phyloP scores from a whole-genome alignment of 805 yeast species.

The Yarrowia sp. region DNA sequence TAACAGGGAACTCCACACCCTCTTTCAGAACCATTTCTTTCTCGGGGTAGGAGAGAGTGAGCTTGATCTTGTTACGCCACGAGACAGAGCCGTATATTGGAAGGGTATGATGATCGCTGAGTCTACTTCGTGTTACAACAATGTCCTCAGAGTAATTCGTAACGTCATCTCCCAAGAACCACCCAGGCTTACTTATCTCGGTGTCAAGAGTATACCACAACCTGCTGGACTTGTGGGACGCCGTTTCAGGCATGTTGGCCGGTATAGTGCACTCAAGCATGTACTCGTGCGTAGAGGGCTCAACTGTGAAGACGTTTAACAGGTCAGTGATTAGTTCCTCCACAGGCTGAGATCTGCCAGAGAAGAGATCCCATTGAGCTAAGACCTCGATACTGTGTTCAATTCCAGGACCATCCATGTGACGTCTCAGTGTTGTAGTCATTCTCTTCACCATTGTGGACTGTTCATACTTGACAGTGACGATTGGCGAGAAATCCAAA shows the following conservation, averaged over 20 bases:
- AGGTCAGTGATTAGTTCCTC: not conserved
- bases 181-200: not conserved
- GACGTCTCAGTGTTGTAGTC: not conserved
- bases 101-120: not conserved
- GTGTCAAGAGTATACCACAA: not conserved
- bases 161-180: not conserved
- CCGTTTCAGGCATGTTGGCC: not conserved
- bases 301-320: not conserved
- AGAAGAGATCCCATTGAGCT: not conserved
- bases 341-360: not conserved
- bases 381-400: not conserved
- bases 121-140: not conserved
- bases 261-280: not conserved
- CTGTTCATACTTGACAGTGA: not conserved
- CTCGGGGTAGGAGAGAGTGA: not conserved
- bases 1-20: not conserved
- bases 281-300: not conserved
- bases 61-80: not conserved
- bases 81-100: not conserved
- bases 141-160: not conserved
- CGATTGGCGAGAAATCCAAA: not conserved
- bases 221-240: not conserved
- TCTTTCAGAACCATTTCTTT: not conserved
- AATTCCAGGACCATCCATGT: not conserved
- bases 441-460: not conserved